phyloP scores from a whole-genome alignment of 192 early-diverging fungal genomes.

The Allomyces javanicus region DNA sequence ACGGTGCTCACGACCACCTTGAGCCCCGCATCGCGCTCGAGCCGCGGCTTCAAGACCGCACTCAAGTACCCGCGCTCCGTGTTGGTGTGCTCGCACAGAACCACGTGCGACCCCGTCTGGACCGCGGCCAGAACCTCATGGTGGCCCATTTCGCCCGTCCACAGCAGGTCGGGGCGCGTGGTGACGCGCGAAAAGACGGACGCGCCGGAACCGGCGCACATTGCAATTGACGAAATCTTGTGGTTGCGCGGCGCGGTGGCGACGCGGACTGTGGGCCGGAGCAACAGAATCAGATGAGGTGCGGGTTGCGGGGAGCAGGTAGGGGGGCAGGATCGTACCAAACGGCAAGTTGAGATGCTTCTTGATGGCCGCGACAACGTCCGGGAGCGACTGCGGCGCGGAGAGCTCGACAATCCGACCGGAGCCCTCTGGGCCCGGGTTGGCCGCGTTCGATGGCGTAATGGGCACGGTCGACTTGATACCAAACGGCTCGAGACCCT shows the following conservation, averaged over 20 bases:
- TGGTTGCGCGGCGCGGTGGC: slow-evolving; percentile 38
- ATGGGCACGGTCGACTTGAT: slow-evolving; percentile 14
- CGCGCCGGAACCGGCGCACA: slow-evolving; percentile 78
- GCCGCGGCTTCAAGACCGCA: slow-evolving; percentile 33
- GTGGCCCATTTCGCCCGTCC: slow-evolving; percentile 91
- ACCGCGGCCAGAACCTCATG: slow-evolving; percentile 77
- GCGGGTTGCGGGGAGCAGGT: too few relatives aligned
- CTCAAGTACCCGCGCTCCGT: slow-evolving; percentile 72
- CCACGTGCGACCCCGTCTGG: slow-evolving; percentile 53
- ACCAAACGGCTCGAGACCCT: slow-evolving; percentile 22
- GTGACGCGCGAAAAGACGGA: slow-evolving; percentile 29
- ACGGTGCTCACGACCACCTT: background rate
- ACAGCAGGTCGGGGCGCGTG: slow-evolving; percentile 50
- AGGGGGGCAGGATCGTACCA: slow-evolving; percentile 14
- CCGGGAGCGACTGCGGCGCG: slow-evolving; percentile 19
- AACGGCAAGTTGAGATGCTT: slow-evolving; percentile 37
- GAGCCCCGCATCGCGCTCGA: slow-evolving; percentile 27
- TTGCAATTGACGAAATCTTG: slow-evolving; percentile 53
- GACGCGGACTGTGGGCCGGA: slow-evolving; percentile 33
- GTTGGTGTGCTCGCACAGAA: slow-evolving; percentile 83
- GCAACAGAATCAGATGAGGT: background rate
- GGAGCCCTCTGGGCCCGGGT: slow-evolving; percentile 10
- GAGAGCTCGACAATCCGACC: background rate
- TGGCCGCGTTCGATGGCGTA: slow-evolving; percentile 9
- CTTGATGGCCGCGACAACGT: slow-evolving; percentile 42